Base-by-base conservation (phyloP, 805 yeast species). In the Yarrowia deformans region DNA sequence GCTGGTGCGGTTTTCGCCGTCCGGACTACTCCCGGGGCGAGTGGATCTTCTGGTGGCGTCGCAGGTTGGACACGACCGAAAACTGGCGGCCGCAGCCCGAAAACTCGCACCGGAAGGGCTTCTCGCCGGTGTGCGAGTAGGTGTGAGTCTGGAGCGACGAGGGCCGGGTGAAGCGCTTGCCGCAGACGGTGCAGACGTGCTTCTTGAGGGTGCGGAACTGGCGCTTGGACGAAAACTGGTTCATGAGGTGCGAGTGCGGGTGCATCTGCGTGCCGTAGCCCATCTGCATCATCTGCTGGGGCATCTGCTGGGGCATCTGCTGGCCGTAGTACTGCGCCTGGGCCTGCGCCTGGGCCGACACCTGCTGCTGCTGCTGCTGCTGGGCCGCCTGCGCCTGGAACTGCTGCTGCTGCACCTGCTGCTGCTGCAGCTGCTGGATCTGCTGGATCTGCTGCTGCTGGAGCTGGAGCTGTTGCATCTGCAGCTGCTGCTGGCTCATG, bases 131-230 rank as follows among this genome's bases (percentile, higher is more conserved):
- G 77, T 92, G 97, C 13, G 93, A 88, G 76, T 90, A 87, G 75
- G 85, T 83, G 79, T 92, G 97, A 8, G 94, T 91, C 76, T 87
- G 89, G 69, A 92, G 81, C 5, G 95, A 89, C 8, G 91, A 87
- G 7, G 97, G 97, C 72, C 97, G 82, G 70, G 91, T 89, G 80
- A 93, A 93, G 55, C 87, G 88, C 76, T 92, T 90, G 64, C 86
- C 83, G 77, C 97, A 91, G 39, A 87, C 84, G 34, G 71, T 70
- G 72, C 83, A 76, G 66, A 74, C 73, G 73, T 81, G 80, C 70
- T 77, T 76, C 68, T 63, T 63, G 48, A 63, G 55, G n/a, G 68
- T 63, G 8, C 56, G 55, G 56, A 63, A 63, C 56, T 63, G 68
- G 8, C 66, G 50, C 52, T 60, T 60, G 52, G 66, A 60, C 16